Conservation (phyloP, 139 green algal genomes). For the Yamagishiella unicocca region DNA sequence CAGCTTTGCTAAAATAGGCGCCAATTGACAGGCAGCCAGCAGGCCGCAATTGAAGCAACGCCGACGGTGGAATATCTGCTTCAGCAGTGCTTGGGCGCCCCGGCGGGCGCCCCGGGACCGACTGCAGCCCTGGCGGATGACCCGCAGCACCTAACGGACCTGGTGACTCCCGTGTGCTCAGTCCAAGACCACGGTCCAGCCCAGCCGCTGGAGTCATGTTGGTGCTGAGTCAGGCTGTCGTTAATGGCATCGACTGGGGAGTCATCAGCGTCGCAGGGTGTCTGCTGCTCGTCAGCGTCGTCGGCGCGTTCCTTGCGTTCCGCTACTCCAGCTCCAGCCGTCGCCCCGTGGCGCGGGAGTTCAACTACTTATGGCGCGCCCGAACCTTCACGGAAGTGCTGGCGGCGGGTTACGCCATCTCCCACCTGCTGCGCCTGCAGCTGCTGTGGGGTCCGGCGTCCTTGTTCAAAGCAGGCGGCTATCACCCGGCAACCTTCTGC, state of each 20-base stretch:
- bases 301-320: constrained; percentile 24
- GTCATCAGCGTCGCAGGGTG: constrained; percentile 28
- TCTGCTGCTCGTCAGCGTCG: constrained; percentile 2
- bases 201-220: neutral
- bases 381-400: constrained; percentile 39
- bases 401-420: constrained; percentile 3
- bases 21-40: neutral
- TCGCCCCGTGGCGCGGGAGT: constrained; percentile 26
- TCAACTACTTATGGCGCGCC: constrained; percentile 55
- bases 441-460: constrained; percentile 55
- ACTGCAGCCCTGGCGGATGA: constrained; percentile 14
- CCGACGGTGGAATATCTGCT: too few relatives aligned
- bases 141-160: neutral
- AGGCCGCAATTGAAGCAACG: neutral
- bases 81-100: neutral
- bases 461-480: constrained; percentile 38
- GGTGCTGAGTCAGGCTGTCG: neutral
- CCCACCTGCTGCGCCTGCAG: constrained; percentile 54
- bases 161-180: neutral
- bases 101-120: neutral
- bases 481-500: constrained; percentile 46
- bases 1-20: constrained; percentile 29
- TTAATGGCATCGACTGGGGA: constrained; percentile 50
- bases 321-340: constrained; percentile 16
- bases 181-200: neutral